A percentile compares a stretch with the other conserved stretches of the same genome.
Evolutionary conservation across 345 rosid species (phyloP).

Genomic region (Ceriops zippeliana): DNA sequence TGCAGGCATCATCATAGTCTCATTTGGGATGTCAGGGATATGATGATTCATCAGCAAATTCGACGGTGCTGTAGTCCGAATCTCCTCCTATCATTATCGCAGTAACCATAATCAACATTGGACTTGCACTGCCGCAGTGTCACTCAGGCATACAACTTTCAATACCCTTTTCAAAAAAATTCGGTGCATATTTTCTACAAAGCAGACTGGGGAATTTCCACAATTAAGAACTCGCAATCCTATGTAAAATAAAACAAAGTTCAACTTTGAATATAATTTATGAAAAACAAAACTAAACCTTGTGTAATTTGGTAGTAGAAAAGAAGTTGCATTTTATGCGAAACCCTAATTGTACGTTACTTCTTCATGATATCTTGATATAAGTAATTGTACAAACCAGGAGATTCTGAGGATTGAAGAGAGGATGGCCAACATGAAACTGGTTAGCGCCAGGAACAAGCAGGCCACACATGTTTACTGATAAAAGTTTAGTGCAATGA

Average conservation of each 20-base stretch:
- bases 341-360: conserved; percentile 4
- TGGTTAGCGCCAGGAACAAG: conserved; percentile 72
- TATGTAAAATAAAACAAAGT: too few species aligned
- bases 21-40: conserved; percentile 49
- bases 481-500: conserved; percentile 86
- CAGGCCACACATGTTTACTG: conserved; percentile 68
- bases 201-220: too few species aligned
- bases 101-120: background rate
- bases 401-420: conserved; percentile 71
- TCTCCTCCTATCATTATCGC: conserved; percentile 64
- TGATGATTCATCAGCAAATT: conserved; percentile 70
- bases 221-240: too few species aligned
- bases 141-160: too few species aligned
- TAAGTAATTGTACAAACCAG: conserved; percentile 38
- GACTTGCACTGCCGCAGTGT: background rate
- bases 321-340: background rate
- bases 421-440: conserved; percentile 66
- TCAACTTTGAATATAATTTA: too few species aligned
- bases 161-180: too few species aligned
- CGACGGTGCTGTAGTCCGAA: conserved; percentile 54
- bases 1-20: conserved; percentile 34
- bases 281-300: too few species aligned
- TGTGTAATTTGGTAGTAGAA: background rate
- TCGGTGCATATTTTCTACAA: too few species aligned
- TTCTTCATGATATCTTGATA: background rate